Evolutionary conservation across 805 yeast species (phyloP), one percentile per base, ranked within the genome.

Genomic region (Torulaspora maleeae): DNA sequence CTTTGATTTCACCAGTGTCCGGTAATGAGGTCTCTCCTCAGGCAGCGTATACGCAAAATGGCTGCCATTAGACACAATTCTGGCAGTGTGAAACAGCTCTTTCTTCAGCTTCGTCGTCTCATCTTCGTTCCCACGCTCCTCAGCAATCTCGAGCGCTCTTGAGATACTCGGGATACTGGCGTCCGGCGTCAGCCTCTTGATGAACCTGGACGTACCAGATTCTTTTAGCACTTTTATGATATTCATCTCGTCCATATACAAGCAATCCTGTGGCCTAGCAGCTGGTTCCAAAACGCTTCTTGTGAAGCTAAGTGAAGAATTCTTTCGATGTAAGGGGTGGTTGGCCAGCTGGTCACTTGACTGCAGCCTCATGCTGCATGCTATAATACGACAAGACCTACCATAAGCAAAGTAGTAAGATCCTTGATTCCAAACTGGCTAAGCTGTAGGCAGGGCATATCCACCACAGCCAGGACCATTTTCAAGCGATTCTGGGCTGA

Each of bases 21-120:
- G 63, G 58, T 80, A 75, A 54, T 69, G 67, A 47, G 74, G 72
- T 49, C 90, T 64, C 25, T 55, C 56, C 35, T 80, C 85, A 0
- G 99, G 98, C 1, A 74, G 54, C 1, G 84, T 74, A 74, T 79
- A 91, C 2, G 93, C 79, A 60, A 74, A 91, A 20, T 81, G 80
- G 3, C 95, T 95, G 2, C 72, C 72, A 28, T 70, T 58, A 10
- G 80, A 69, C 1, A 61, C 59, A 4, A 63, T 61, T 36, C 90
- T 69, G 6, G 85, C 80, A 7, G 66, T 65, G 42, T 80, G 74
- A 39, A 79, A 67, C n/a, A 46, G 43, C 12, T 43, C 17, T 13
- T 48, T 35, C 28, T 40, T 37, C 4, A 47, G 32, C 51, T 43
- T 68, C 60, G 36, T 61, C 45, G 16, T 12, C 22, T 50, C 48